These are phyloP conservation scores for Anisogramma anomala DNA, from an alignment of 2,329 filamentous ascomycete species.

Conservation along the genomic window DNA sequence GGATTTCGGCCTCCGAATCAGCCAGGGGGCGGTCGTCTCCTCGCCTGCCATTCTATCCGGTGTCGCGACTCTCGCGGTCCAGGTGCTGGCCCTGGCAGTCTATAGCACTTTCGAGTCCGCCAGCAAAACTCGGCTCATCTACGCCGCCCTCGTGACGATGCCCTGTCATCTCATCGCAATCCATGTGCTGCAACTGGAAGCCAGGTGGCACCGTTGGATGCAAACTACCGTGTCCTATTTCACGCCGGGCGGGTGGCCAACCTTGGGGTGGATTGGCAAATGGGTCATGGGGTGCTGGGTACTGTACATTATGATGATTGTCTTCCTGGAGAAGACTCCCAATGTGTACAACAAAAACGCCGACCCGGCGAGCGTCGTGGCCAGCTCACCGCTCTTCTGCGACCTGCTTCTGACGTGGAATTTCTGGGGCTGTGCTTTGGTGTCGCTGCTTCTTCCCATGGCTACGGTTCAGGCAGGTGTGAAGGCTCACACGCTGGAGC, in stretches of 20 bases:
- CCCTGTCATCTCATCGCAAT: background rate
- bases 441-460: background rate
- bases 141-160: background rate
- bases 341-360: background rate
- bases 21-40: background rate
- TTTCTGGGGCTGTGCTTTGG: constrained; percentile 5
- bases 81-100: background rate
- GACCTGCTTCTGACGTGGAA: constrained; percentile 9
- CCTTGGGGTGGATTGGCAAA: background rate
- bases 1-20: constrained; percentile 4
- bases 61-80: background rate
- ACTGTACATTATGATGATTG: background rate
- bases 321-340: background rate
- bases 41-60: constrained; percentile 3
- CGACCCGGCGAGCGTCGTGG: constrained; percentile 1
- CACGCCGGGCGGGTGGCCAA: background rate
- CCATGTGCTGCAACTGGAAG: background rate
- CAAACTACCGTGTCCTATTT: background rate
- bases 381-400: constrained; percentile 2
- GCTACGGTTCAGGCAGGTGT: no score
- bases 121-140: background rate
- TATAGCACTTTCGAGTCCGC: background rate
- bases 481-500: no score
- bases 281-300: background rate
- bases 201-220: background rate